Evolutionary conservation across 192 early-diverging fungal genomes (phyloP).

Genomic region (Backusella australiensis): DNA sequence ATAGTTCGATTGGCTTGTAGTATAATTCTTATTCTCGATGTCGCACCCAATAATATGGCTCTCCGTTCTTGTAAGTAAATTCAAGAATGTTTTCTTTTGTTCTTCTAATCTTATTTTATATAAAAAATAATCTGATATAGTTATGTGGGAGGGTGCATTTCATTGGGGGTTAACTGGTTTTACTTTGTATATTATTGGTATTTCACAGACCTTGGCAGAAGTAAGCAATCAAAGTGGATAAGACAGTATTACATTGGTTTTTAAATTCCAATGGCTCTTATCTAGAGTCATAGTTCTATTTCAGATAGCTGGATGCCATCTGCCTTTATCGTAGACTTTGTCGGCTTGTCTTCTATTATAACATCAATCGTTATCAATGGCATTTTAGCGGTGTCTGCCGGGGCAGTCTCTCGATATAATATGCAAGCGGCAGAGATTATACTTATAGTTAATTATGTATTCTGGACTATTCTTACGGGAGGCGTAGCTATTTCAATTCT

Average conservation of each 20-base stretch:
- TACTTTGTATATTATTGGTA: conserved; percentile 22
- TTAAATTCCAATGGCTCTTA: background rate
- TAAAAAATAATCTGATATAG: background rate
- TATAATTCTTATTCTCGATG: conserved; percentile 18
- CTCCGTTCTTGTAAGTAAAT: conserved; percentile 22
- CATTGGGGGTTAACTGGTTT: conserved; percentile 24
- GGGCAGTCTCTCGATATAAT: conserved; percentile 1
- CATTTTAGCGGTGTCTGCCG: conserved; percentile 17
- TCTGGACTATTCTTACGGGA: conserved; percentile 19
- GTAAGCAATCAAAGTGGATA: background rate
- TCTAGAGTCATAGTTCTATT: conserved; percentile 24
- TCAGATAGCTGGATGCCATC: conserved; percentile 20
- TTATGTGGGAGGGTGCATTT: conserved; percentile 26
- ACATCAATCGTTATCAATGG: conserved; percentile 17
- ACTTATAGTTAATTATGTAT: conserved; percentile 15
- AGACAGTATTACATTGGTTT: no score
- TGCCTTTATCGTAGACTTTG: conserved; percentile 10
- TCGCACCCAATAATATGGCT: conserved; percentile 17
- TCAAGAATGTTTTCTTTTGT: no score
- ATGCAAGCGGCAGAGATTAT: conserved; percentile 1
- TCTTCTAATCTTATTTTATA: no score
- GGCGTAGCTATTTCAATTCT: conserved; percentile 11
- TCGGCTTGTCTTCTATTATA: conserved; percentile 17
- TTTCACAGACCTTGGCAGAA: conserved; percentile 30
- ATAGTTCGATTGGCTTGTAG: conserved; percentile 19